Evolutionary conservation across 441 rosid species (phyloP).

Genomic region (Oxalis stricta): DNA sequence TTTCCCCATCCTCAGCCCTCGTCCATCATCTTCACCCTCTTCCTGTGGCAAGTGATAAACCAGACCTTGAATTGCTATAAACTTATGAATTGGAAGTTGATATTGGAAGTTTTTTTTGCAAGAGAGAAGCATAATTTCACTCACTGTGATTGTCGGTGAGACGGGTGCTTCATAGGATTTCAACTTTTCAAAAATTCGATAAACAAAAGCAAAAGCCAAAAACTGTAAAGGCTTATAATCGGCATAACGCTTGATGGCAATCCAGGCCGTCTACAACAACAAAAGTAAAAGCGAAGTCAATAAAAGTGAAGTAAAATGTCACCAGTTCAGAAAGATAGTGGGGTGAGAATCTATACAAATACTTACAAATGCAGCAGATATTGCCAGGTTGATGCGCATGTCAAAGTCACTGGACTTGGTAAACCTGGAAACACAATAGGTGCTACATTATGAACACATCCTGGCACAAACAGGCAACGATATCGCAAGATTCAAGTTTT

Average conservation of each 20-base stretch:
- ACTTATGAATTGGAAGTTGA: conserved; percentile 2
- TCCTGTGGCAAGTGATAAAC: conserved; percentile 45
- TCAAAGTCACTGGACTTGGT: conserved; percentile 52
- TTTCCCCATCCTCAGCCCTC: conserved; percentile 69
- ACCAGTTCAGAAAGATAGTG: no score
- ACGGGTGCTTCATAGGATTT: conserved; percentile 66
- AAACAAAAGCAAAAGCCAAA: conserved; percentile 81
- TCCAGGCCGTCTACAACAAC: conserved; percentile 73
- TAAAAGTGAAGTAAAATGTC: no score
- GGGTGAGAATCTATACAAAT: no score
- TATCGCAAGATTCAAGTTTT: neutral
- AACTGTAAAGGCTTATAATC: conserved; percentile 92
- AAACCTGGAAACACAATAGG: conserved; percentile 35
- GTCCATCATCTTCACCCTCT: conserved; percentile 76
- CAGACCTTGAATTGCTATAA: no score
- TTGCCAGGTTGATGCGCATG: conserved; percentile 67
- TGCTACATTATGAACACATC: conserved; percentile 8
- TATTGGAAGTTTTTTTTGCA: no score
- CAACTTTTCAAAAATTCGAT: conserved; percentile 80
- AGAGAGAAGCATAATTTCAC: conserved; percentile 9
- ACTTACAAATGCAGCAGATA: conserved; percentile 86
- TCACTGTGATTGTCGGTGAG: conserved; percentile 60
- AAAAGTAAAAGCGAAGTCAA: conserved; percentile 9
- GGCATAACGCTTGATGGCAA: conserved; percentile 48
- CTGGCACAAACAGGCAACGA: neutral